Base-by-base conservation (phyloP, 768 basidiomycete genomes). In the Scleroderma bovista region DNA sequence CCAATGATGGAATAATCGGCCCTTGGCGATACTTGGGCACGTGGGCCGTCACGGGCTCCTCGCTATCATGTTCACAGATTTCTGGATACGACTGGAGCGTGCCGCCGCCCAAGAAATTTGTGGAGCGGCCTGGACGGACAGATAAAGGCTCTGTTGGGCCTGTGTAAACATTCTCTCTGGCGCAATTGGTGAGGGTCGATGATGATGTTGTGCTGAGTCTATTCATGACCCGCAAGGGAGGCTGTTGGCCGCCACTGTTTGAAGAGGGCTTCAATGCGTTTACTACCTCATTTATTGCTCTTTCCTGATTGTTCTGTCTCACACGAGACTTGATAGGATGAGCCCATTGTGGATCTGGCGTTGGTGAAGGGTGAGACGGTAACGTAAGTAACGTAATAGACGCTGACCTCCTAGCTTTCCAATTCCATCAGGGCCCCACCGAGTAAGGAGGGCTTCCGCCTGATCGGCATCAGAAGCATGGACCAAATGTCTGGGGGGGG, bases 391-490 rank as follows among this genome's bases (percentile, higher is more conserved):
- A 44, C 17, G 19, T 40, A 19, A 39, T 24, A 46, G 49, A 51
- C 58, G 52, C 81, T 70, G 60, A 91, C 91, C 86, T 72, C 86
- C 89, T 45, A 93, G 72, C 69, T 94, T 93, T 51, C 90, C 90
- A 66, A 90, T 69, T 36, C 90, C 84, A 69, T 94, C 92, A 40
- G 87, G 86, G 33, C 87, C 86, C 91, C 93, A 93, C 49, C 90
- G 80, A 56, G 80, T 83, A 44, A 94, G 82, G 52, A 94, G 75
- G 22, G 87, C 91, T 66, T 89, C 88, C 31, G 88, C 80, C 64
- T 94, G 88, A 69, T 88, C 88, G 12, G 86, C 88, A 69, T 93
- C 88, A 50, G 88, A 92, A 26, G 93, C 91, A 70, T 94, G 92
- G 10, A 93, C 83, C 55, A 92, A 76, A 72, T 95, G 92, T 47